These are phyloP conservation scores for Tylopilus sp. DNA, from an alignment of 768 basidiomycete species.

Conservation along the genomic window DNA sequence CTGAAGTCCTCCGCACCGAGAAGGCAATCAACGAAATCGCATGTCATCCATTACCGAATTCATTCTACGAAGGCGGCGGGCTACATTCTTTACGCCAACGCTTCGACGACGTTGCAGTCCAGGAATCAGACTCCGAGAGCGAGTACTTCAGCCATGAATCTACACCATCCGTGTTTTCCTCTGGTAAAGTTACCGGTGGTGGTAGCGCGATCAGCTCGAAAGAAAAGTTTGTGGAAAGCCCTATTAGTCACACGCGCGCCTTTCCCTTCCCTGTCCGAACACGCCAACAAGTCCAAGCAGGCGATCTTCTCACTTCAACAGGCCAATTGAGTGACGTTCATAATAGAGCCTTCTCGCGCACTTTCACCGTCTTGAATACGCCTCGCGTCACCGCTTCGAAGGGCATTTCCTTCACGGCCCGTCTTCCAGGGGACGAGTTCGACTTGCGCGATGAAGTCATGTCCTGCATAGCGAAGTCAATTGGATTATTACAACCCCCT, in stretches of 20 bases:
- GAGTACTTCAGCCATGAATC: slow-evolving; percentile 50
- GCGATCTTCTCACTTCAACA: slow-evolving; percentile 67
- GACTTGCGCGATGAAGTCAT: slow-evolving; percentile 96
- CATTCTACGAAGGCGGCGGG: slow-evolving; percentile 92
- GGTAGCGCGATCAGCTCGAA: slow-evolving; percentile 17
- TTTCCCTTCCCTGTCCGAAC: slow-evolving; percentile 25
- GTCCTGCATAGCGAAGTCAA: slow-evolving; percentile 96
- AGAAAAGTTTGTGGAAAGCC: slow-evolving; percentile 26
- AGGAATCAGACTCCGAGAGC: slow-evolving; percentile 45
- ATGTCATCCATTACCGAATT: slow-evolving; percentile 86
- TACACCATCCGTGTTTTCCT: slow-evolving; percentile 17
- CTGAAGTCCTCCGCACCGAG: slow-evolving; percentile 93
- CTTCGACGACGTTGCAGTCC: slow-evolving; percentile 62
- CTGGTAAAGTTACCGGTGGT: slow-evolving; percentile 18
- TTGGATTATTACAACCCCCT: slow-evolving; percentile 88
- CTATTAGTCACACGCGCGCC: slow-evolving; percentile 15
- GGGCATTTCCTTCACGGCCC: slow-evolving; percentile 20
- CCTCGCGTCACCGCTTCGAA: slow-evolving; percentile 40
- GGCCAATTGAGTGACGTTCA: slow-evolving; percentile 45
- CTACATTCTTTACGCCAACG: slow-evolving; percentile 85
- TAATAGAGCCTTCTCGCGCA: slow-evolving; percentile 44
- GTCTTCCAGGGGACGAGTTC: slow-evolving; percentile 62
- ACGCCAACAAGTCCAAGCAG: slow-evolving; percentile 67
- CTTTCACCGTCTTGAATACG: slow-evolving; percentile 48
- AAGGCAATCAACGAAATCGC: slow-evolving; percentile 97